Evolutionary conservation across 306 rosid species (phyloP), one percentile per base, ranked within the genome.

Genomic region (Purshia tridentata): DNA sequence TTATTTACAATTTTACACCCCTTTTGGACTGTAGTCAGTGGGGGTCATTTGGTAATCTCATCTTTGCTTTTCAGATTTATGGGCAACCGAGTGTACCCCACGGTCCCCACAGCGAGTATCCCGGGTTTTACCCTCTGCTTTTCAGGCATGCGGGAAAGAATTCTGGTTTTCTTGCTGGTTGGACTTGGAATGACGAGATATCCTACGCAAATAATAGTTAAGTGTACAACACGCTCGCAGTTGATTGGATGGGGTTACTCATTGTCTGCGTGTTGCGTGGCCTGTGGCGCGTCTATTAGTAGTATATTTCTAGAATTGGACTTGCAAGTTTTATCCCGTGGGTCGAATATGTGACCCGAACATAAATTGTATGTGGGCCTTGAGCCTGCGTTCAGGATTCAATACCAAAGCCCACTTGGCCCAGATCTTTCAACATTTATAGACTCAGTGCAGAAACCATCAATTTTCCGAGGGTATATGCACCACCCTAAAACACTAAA

Each of bases 31-130:
- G 53, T 53, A 16, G n/a, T 4, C 3, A 29, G 5, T 41, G 5
- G 35, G 51, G 86, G 62, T 81, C 59, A 39, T 87, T 73, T 70
- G 63, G 90, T 82, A 78, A 71, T 75, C 83, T 42, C 0, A 3
- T 0, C 2, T 16, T 53, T 20, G 22, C 60, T 67, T 66, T 67
- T 20, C 7, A 56, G 73, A 61, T 18, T 55, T 47, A 14, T 47
- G 70, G 52, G 51, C 65, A 35, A 68, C 78, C 23, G 49, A 42
- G 62, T 41, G 66, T 16, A 19, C 68, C 85, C 85, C 85, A 55
- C 76, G 0, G 23, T 53, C n/a, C n/a, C n/a, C n/a, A n/a, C n/a
- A n/a, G n/a, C 13, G 14, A 9, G 41, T 42, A 37, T 16, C 67
- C 0, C 13, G 42, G 71, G 56, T 60, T 29, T 47, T 9, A 29